Evolutionary conservation across 352 stramenopile genomes (phyloP), one percentile per base, ranked within the genome.

Genomic region (Globisporangium viniferum): DNA sequence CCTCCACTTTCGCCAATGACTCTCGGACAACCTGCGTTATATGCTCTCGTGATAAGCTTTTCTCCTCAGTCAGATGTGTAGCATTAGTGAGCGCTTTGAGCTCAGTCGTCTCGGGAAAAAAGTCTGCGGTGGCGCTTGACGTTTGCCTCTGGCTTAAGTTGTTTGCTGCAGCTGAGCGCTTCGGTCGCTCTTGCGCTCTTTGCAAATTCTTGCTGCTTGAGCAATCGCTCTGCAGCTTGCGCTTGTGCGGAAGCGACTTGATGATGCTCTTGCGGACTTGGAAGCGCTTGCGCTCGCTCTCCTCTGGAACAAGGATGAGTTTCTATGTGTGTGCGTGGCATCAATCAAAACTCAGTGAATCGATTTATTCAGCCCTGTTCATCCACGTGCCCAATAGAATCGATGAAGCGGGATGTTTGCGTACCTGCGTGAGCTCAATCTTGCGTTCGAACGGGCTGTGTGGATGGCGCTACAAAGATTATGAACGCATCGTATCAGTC

Each of bases 401-500:
- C 1, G 22, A 31, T 9, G 54, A 58, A 59, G 27, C 49, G 6
- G 24, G 18, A 39, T 10, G 10, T 24, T 44, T 18, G 5, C 59
- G 15, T 53, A 88, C 79, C 77, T 74, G 59, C 18, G 69, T 71
- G 5, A 73, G 51, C 57, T 83, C 77, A 5, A 81, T 64, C 58
- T 77, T 84, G 55, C 79, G 68, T 5, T 68, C 59, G 36, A 85
- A 88, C 5, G 73, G 81, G 53, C 79, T 87, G 51, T 70, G 68
- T 10, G 77, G 75, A 41, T 86, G 73, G 9, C 69, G 60, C 73
- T 82, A 44, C 39, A 49, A 59, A 15, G 39, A 31, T 46, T 6
- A 46, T 46, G 7, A 22, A 59, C 12, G 14, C 14, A 36, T 14
- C 14, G 41, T 24, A 12, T 8, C 10, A 24, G 24, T 46, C 14